Percentiles rank a stretch among this genome's conserved stretches.
Conservation (phyloP, 306 rosid species). For the Begonia loranthoides region DNA sequence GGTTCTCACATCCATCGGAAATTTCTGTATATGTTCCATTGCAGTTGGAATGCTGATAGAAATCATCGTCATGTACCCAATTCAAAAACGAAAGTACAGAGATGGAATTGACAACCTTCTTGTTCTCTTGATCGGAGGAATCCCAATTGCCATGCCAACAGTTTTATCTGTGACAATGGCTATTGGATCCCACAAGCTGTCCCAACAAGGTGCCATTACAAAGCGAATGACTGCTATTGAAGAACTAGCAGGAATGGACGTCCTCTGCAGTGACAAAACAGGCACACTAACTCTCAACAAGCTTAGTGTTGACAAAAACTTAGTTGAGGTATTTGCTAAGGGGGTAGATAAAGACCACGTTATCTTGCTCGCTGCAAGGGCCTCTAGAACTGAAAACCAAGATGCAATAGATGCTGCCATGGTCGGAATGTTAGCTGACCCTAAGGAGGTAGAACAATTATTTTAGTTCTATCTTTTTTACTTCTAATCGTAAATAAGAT, state of each 20-base stretch:
- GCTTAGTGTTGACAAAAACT: conserved; percentile 67
- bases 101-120: conserved; percentile 88
- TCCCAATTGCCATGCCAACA: conserved; percentile 96
- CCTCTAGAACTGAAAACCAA: conserved; percentile 85
- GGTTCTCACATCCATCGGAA: conserved; percentile 83
- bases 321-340: conserved; percentile 75
- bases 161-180: conserved; percentile 98
- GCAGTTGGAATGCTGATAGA: conserved; percentile 82
- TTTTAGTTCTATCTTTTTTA: neutral
- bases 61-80: conserved; percentile 88
- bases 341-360: conserved; percentile 82
- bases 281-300: conserved; percentile 95
- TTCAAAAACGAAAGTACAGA: conserved; percentile 73
- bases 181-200: conserved; percentile 88
- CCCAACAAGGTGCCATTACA: conserved; percentile 95
- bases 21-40: conserved; percentile 90
- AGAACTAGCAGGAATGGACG: conserved; percentile 98
- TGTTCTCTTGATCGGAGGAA: conserved; percentile 94
- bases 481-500: neutral
- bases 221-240: conserved; percentile 97
- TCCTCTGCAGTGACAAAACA: conserved; percentile 95
- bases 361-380: conserved; percentile 81
- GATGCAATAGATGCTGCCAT: conserved; percentile 96
- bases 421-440: conserved; percentile 96
- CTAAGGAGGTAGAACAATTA: conserved; percentile 54